Conservation (phyloP, 495 filamentous ascomycete genomes). For the Aspergillus sparsus region DNA sequence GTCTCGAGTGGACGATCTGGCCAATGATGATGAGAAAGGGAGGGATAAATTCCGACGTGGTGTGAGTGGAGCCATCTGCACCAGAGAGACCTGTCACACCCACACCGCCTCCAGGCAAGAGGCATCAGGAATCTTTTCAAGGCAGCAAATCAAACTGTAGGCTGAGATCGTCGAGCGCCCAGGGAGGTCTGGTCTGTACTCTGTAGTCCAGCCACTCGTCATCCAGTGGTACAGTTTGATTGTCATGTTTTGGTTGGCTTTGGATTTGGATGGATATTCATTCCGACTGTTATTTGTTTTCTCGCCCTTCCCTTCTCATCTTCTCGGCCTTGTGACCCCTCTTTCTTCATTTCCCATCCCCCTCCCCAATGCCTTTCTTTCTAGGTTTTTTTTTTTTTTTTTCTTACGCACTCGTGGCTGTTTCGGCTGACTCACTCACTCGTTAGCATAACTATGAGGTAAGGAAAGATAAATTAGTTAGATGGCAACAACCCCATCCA, state of each 20-base stretch:
- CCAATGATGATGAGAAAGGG: conserved; percentile 5
- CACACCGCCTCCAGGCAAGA: conserved; percentile 16
- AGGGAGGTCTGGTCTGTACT: too few relatives aligned
- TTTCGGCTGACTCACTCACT: conserved; percentile 10
- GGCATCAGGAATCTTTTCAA: background rate
- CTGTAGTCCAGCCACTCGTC: conserved; percentile 5
- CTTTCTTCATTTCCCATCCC: too few relatives aligned
- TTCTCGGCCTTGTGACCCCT: conserved; percentile 9
- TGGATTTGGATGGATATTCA: too few relatives aligned
- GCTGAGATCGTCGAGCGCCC: conserved; percentile 1
- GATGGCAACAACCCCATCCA: too few relatives aligned
- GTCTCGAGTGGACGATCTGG: background rate
- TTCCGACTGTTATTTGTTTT: background rate
- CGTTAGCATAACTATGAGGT: too few relatives aligned
- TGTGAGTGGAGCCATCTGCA: conserved; percentile 17
- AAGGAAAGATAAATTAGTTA: too few relatives aligned
- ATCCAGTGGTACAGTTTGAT: too few relatives aligned
- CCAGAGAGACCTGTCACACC: conserved; percentile 20
- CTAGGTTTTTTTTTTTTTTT: background rate
- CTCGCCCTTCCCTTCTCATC: background rate
- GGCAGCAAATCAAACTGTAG: conserved; percentile 10
- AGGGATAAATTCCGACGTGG: background rate
- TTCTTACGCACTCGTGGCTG: conserved; percentile 12
- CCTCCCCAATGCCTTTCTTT: background rate
- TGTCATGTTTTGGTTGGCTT: too few relatives aligned